Conservation (phyloP, 768 basidiomycete genomes). For the Rhizopogon salebrosus region DNA sequence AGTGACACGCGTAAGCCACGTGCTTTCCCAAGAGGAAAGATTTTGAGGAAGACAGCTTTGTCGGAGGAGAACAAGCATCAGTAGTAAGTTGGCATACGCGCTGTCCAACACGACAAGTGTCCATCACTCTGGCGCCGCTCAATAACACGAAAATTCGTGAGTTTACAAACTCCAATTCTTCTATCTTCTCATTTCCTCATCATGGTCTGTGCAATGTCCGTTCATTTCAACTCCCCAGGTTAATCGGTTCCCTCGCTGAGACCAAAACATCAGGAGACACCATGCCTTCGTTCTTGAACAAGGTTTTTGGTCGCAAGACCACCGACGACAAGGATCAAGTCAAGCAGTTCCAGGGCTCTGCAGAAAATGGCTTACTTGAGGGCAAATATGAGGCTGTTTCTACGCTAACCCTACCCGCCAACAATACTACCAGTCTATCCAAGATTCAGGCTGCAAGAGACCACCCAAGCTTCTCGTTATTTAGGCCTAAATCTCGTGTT, state of each 20-base stretch:
- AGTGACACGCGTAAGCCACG: background rate
- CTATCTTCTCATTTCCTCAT: background rate
- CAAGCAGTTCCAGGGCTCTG: conserved; percentile 27
- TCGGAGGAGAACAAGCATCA: background rate
- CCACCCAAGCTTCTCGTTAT: conserved; percentile 39
- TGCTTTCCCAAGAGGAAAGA: background rate
- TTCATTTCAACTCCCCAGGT: background rate
- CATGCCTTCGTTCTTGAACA: conserved; percentile 69
- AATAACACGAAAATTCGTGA: background rate
- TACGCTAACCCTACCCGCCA: conserved; percentile 35
- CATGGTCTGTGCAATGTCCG: background rate
- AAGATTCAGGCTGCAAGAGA: conserved; percentile 25
- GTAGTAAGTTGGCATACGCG: background rate
- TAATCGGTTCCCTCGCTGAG: conserved; percentile 7
- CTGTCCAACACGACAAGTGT: background rate
- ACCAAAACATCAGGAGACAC: conserved; percentile 14
- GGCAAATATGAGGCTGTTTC: conserved; percentile 74
- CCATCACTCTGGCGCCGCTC: background rate
- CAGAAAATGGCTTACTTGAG: conserved; percentile 51
- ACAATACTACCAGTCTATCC: conserved; percentile 14
- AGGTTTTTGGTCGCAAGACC: conserved; percentile 73
- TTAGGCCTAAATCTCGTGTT: conserved; percentile 42
- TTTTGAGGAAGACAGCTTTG: background rate
- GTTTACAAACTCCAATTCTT: background rate
- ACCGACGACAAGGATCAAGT: conserved; percentile 43